Base-by-base conservation (phyloP, 2,329 filamentous ascomycete genomes). In the Sphaerulina vaccinii region DNA sequence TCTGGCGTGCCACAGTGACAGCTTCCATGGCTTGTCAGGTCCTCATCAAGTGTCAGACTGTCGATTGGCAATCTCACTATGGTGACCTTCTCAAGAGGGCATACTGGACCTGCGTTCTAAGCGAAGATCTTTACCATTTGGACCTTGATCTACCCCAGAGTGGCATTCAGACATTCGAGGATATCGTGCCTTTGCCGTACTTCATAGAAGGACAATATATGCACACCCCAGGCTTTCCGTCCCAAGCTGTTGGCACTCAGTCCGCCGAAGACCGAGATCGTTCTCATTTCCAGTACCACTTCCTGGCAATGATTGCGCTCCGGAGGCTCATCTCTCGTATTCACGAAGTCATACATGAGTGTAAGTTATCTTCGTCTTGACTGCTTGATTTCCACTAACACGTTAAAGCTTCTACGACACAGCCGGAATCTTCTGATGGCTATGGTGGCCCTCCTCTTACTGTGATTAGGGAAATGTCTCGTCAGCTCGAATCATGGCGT, bases 251-350 rank as follows among this genome's bases (percentile, higher is more conserved):
- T 54, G 23, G 45, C 22, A 16, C 11, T 10, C 36, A 22, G 27
- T 19, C 22, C 8, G 18, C 24, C 16, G 45, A 48, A 22, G 45
- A 48, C 22, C 36, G 45, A 16, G 75, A 80, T 55, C 66, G 71
- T 8, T 77, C 78, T 1, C 75, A 81, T 53, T 81, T 79, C 51
- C 76, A 81, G 55, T 77, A 81, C 52, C 75, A 84, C 58, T 84
- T 82, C 62, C 74, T 79, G 2, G 82, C 81, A 0, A 80, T 84
- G 60, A 78, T 85, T 39, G 77, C 80, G 9, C 70, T 85, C 15
- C 72, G 78, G 16, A 71, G 77, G 19, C 67, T 84, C 2, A 77
- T 79, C 32, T 72, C 75, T 1, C 73, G 77, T 18, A 77, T 83
- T 15, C 77, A 84, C 62, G 70, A 70, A 37, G 71, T 72, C 2